A percentile compares a stretch with the other conserved stretches of the same genome.
These are phyloP conservation scores for Lophiotrema nucula DNA, from an alignment of 495 filamentous ascomycete species.

Conservation along the genomic window DNA sequence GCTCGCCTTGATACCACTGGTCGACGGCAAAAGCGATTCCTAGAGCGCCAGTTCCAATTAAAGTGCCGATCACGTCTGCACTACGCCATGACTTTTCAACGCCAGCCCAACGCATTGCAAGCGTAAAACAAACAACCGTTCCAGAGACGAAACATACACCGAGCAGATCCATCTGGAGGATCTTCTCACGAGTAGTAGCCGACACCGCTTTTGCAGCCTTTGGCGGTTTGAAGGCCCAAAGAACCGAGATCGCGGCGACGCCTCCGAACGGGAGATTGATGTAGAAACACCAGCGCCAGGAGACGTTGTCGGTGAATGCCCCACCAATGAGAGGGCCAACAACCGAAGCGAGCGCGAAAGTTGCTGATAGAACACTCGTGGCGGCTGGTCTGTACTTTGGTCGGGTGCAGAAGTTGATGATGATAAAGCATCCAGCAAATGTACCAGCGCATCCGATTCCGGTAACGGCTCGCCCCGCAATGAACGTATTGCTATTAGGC, in stretches of 20 bases:
- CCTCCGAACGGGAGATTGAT: conserved; percentile 5
- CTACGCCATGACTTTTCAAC: neutral
- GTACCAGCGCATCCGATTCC: conserved; percentile 14
- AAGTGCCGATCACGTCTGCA: neutral
- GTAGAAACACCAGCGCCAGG: conserved; percentile 12
- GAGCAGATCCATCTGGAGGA: conserved; percentile 1
- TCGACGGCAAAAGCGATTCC: neutral
- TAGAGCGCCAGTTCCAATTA: neutral
- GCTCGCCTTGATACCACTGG: conserved; percentile 8
- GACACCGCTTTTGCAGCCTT: neutral
- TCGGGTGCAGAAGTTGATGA: neutral
- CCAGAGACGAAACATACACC: neutral
- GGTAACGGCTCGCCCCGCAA: conserved; percentile 22
- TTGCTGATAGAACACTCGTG: conserved; percentile 8
- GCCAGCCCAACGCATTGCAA: neutral
- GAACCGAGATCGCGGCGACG: neutral
- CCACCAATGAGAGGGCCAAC: conserved; percentile 8
- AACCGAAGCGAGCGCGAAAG: conserved; percentile 9
- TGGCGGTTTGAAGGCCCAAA: neutral
- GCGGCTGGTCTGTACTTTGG: neutral
- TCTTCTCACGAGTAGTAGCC: neutral
- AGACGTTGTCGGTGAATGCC: conserved; percentile 7
- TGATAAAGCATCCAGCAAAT: conserved; percentile 11
- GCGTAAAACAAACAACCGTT: neutral
- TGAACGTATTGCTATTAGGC: conserved; percentile 14